phyloP scores from a whole-genome alignment of 2,329 filamentous ascomycete species.

The Fusarium fujikuroi region DNA sequence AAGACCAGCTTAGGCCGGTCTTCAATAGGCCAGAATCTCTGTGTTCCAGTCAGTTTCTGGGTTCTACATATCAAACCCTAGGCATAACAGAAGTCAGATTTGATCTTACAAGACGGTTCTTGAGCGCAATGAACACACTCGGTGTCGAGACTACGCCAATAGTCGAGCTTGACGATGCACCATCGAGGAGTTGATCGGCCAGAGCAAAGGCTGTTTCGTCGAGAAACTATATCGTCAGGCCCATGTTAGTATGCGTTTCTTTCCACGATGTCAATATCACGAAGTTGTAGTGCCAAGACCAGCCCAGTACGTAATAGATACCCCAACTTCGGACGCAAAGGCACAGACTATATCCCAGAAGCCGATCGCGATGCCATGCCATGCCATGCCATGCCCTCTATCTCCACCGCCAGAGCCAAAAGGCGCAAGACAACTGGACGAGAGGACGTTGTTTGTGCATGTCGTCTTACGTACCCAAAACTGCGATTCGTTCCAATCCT shows the following conservation, averaged over 20 bases:
- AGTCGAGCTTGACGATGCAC: constrained; percentile 63
- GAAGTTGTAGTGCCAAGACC: constrained; percentile 29
- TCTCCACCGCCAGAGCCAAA: constrained; percentile 26
- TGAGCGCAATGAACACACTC: constrained; percentile 80
- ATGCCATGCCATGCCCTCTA: constrained; percentile 40
- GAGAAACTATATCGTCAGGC: constrained; percentile 65
- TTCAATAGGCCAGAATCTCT: constrained; percentile 37
- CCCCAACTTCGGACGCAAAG: constrained; percentile 11
- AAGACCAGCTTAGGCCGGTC: constrained; percentile 68
- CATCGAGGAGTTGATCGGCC: constrained; percentile 73
- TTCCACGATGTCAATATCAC: constrained; percentile 23
- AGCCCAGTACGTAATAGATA: constrained; percentile 41
- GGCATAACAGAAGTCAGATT: background rate
- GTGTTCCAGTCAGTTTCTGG: constrained; percentile 15
- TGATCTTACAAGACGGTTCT: constrained; percentile 67
- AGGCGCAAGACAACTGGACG: constrained; percentile 13
- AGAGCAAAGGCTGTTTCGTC: constrained; percentile 74
- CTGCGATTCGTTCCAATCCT: constrained; percentile 86
- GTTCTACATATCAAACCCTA: background rate
- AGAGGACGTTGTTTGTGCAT: background rate
- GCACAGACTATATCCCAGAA: constrained; percentile 14
- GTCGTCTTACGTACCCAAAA: constrained; percentile 73
- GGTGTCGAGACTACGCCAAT: constrained; percentile 80
- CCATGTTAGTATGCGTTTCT: constrained; percentile 15
- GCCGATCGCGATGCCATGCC: constrained; percentile 29